Percentiles rank a stretch among this genome's conserved stretches.
phyloP scores from a whole-genome alignment of 495 filamentous ascomycete species.

The Neurospora terricola region DNA sequence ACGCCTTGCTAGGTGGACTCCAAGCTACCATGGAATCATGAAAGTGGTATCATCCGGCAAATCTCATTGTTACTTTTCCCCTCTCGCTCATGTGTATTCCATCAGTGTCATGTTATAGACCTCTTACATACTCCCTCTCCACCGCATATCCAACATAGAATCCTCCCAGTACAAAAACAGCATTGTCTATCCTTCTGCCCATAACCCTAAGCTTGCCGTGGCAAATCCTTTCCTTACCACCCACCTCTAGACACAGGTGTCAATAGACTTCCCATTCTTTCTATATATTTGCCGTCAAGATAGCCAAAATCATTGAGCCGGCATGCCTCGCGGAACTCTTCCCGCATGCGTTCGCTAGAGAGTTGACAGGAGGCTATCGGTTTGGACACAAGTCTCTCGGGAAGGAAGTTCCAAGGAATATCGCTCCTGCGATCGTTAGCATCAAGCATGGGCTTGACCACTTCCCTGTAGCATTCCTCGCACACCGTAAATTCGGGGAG shows the following conservation, averaged over 20 bases:
- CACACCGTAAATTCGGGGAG: slow-evolving; percentile 35
- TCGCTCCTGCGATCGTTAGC: slow-evolving; percentile 21
- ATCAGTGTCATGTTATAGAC: background rate
- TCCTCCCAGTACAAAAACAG: background rate
- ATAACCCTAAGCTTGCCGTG: background rate
- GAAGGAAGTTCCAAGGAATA: slow-evolving; percentile 49
- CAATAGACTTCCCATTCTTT: slow-evolving; percentile 20
- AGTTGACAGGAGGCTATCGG: slow-evolving; percentile 57
- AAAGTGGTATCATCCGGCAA: background rate
- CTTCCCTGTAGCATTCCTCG: slow-evolving; percentile 51
- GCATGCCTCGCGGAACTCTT: slow-evolving; percentile 51
- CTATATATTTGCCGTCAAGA: slow-evolving; percentile 39
- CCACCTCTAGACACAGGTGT: background rate
- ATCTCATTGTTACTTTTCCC: background rate
- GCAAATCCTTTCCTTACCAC: background rate
- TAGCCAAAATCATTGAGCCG: slow-evolving; percentile 45
- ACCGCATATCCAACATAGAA: background rate
- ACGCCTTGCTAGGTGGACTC: background rate
- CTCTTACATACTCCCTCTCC: background rate
- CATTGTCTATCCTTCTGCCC: background rate
- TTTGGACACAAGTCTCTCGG: slow-evolving; percentile 29
- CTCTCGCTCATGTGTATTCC: background rate
- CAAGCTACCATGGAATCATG: background rate
- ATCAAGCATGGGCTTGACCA: slow-evolving; percentile 54
- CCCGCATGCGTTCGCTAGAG: slow-evolving; percentile 65